These are phyloP conservation scores for Euphrasia arctica DNA, from an alignment of 305 asterid genomes.

Conservation along the genomic window DNA sequence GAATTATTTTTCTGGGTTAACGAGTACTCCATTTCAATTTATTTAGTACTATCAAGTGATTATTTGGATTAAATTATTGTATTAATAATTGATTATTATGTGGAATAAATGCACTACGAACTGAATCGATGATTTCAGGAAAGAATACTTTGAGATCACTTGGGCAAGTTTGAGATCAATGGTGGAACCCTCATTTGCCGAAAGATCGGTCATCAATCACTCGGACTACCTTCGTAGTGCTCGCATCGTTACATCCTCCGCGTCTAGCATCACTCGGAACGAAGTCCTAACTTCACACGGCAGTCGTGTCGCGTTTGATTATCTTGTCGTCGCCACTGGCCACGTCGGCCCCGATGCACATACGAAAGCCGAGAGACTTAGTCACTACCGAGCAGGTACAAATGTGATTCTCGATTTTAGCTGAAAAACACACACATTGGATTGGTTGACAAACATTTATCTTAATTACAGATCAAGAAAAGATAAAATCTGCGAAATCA, in stretches of 20 bases:
- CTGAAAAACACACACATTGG: neutral
- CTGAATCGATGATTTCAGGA: slow-evolving; percentile 32
- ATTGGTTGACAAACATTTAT: neutral
- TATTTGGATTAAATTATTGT: too few relatives aligned
- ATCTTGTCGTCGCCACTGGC: slow-evolving; percentile 69
- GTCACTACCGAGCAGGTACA: slow-evolving; percentile 47
- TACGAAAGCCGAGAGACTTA: slow-evolving; percentile 47
- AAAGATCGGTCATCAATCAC: slow-evolving; percentile 55
- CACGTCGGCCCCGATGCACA: slow-evolving; percentile 32
- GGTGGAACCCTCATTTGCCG: slow-evolving; percentile 72
- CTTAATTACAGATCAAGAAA: slow-evolving; percentile 45
- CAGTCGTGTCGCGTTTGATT: slow-evolving; percentile 43
- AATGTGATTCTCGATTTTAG: neutral
- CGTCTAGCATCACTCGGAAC: slow-evolving; percentile 40
- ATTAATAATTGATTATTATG: neutral
- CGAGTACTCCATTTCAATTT: too few relatives aligned
- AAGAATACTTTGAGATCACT: slow-evolving; percentile 56
- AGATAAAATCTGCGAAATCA: slow-evolving; percentile 57
- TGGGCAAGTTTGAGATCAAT: slow-evolving; percentile 63
- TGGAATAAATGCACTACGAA: too few relatives aligned
- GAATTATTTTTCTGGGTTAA: too few relatives aligned
- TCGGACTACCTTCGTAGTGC: slow-evolving; percentile 54
- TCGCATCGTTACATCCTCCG: slow-evolving; percentile 45
- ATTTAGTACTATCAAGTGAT: too few relatives aligned
- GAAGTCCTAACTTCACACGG: slow-evolving; percentile 58